Evolutionary conservation across 306 rosid genomes (phyloP).

Genomic region (Pachyrhizus erosus): DNA sequence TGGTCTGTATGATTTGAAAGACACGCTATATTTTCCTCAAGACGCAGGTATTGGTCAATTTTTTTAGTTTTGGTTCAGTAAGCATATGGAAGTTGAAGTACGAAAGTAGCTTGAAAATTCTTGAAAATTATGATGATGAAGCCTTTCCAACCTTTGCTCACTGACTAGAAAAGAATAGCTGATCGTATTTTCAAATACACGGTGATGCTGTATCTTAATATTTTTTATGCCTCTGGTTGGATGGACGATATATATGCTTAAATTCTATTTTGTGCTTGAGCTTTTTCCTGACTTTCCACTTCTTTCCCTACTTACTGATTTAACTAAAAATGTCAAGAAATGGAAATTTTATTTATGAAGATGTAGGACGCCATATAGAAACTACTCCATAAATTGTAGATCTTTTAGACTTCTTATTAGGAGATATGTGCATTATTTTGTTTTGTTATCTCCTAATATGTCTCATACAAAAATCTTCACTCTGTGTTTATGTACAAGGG

Average conservation of each 20-base stretch:
- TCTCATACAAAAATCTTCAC: not conserved
- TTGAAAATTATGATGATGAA: not conserved
- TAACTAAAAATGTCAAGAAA: not conserved
- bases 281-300: not conserved
- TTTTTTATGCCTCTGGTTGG: not conserved
- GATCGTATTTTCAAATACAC: slow-evolving; percentile 5
- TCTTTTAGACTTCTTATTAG: not conserved
- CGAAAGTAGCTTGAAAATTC: not conserved
- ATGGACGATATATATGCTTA: not conserved
- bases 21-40: slow-evolving; percentile 79
- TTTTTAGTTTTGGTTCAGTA: slow-evolving; percentile 9
- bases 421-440: not conserved
- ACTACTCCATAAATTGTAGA: not conserved
- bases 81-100: not conserved
- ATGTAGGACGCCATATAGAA: not conserved
- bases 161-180: not conserved
- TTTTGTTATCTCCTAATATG: not conserved
- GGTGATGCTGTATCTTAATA: slow-evolving; percentile 18
- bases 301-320: slow-evolving; percentile 13
- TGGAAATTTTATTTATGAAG: not conserved
- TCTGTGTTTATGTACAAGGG: slow-evolving; percentile 4
- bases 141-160: slow-evolving; percentile 6
- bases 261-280: not conserved
- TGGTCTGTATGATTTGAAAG: slow-evolving; percentile 63
- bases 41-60: slow-evolving; percentile 59